phyloP scores from a whole-genome alignment of 2,329 filamentous ascomycete species.

The Falciphora oryzae region DNA sequence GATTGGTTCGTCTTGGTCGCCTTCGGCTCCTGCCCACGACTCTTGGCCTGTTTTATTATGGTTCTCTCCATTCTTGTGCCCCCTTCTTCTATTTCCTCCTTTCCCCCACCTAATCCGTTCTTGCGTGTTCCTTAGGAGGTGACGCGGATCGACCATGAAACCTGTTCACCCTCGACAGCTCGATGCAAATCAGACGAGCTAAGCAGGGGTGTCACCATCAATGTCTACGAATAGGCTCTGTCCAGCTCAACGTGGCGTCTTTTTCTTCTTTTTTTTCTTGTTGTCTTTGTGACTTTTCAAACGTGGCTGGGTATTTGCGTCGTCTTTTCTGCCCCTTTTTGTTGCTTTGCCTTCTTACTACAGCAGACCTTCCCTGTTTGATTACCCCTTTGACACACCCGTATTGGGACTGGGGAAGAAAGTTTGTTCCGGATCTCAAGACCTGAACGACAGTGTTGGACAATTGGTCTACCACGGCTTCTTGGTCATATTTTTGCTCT shows the following conservation, averaged over 20 bases:
- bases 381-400: too few species aligned
- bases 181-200: too few species aligned
- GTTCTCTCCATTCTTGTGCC: too few species aligned
- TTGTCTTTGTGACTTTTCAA: neutral
- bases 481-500: neutral
- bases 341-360: neutral
- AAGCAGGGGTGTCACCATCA: too few species aligned
- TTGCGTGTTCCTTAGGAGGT: too few species aligned
- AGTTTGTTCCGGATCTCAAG: neutral
- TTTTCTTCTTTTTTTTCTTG: constrained; percentile 6
- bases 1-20: neutral
- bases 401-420: neutral
- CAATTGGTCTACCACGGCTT: neutral
- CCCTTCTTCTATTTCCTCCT: too few species aligned
- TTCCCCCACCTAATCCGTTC: too few species aligned
- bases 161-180: too few species aligned
- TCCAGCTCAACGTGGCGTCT: neutral
- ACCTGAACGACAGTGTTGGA: neutral
- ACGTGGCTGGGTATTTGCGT: neutral
- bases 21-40: neutral
- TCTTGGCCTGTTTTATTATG: neutral
- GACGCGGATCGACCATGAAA: too few species aligned
- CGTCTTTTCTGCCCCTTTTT: neutral
- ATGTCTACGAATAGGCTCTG: neutral
- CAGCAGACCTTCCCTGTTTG: neutral